Conservation (phyloP, 768 basidiomycete species). For the Pisolithus tinctorius region DNA sequence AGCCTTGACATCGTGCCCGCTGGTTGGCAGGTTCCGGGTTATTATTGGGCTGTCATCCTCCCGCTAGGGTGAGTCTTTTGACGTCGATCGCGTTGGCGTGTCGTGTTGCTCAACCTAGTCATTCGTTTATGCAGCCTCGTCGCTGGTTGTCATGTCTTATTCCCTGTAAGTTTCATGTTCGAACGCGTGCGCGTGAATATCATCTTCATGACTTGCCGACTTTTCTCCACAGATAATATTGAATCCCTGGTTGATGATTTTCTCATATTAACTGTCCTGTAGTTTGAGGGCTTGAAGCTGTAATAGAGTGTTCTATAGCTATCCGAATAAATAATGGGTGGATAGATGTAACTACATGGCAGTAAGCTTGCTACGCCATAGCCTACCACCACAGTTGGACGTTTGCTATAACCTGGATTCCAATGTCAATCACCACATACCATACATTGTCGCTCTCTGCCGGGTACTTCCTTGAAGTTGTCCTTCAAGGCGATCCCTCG, state of each 20-base stretch:
- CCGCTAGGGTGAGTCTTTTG: conserved; percentile 56
- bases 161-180: conserved; percentile 49
- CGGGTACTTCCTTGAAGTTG: too few species aligned
- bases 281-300: too few species aligned
- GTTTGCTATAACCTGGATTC: too few species aligned
- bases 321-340: too few species aligned
- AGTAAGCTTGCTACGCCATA: too few species aligned
- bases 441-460: too few species aligned
- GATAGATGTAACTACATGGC: too few species aligned
- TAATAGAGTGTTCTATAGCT: too few species aligned
- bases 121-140: conserved; percentile 40
- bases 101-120: not conserved
- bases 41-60: conserved; percentile 69
- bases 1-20: conserved; percentile 46
- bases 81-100: not conserved
- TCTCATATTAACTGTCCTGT: conserved; percentile 39
- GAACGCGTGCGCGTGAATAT: not conserved
- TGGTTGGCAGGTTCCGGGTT: conserved; percentile 56
- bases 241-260: conserved; percentile 87
- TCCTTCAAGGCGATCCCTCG: too few species aligned
- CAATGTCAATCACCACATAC: too few species aligned
- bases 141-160: conserved; percentile 59
- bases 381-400: too few species aligned
- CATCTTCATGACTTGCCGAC: not conserved
- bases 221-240: conserved; percentile 52